These are phyloP conservation scores for Calonectria pauciramosa DNA, from an alignment of 2,329 filamentous ascomycete species.

Conservation along the genomic window DNA sequence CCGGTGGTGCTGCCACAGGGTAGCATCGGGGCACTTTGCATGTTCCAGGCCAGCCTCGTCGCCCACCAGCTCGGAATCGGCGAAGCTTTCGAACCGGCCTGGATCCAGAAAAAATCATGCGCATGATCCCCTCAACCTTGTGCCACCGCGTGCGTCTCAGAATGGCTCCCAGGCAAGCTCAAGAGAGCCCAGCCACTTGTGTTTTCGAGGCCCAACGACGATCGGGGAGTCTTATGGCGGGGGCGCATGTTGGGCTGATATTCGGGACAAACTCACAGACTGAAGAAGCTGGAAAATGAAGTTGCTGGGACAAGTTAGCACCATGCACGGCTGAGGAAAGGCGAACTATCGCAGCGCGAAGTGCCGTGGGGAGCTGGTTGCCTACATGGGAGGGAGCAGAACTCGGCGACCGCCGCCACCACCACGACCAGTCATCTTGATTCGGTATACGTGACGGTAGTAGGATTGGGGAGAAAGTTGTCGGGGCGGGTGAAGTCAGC, in stretches of 20 bases:
- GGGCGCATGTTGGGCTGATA: background rate
- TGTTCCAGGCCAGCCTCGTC: constrained; percentile 8
- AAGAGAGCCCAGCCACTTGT: constrained; percentile 14
- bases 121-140: background rate
- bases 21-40: constrained; percentile 2
- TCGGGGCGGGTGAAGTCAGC: constrained; percentile 8
- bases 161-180: background rate
- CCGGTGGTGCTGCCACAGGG: background rate
- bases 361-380: constrained; percentile 28
- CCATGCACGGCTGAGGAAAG: background rate
- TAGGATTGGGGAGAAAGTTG: background rate
- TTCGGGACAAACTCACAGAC: constrained; percentile 52
- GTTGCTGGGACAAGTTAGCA: constrained; percentile 55
- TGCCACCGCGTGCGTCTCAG: background rate
- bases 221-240: constrained; percentile 23
- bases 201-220: constrained; percentile 33
- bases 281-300: constrained; percentile 83
- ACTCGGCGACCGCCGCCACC: constrained; percentile 72
- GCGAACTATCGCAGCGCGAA: constrained; percentile 33
- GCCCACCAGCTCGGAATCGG: background rate
- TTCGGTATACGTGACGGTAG: constrained; percentile 23
- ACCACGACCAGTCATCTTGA: constrained; percentile 69
- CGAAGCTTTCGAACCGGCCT: background rate
- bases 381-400: constrained; percentile 69
- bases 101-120: background rate